Base-by-base conservation (phyloP, 441 rosid species). In the Manihot esculenta region DNA sequence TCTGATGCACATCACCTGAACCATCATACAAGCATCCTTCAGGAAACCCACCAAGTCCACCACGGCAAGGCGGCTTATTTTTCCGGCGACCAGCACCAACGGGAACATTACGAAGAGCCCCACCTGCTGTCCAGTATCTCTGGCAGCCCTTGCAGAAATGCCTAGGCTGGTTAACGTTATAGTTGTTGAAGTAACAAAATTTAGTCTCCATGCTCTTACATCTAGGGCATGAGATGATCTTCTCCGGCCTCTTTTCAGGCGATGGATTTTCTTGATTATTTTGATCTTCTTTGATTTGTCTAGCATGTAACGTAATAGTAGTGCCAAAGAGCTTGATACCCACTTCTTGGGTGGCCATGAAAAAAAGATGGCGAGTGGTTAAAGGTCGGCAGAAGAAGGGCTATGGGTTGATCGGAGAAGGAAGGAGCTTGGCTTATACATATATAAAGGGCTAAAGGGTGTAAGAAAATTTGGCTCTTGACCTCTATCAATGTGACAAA, bases 91-190 rank as follows among this genome's bases (percentile, higher is more conserved):
- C 98, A 10, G 98, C 96, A 0, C 97, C 97, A 0, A 93, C 85
- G 0, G 98, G 98, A 49, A 93, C 98, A 71, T 93, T 91, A 49
- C 98, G 84, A 27, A 93, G 96, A 68, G 92, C 94, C 15, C 98
- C 98, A n/a, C 98, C 98, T 0, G 96, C 96, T 0, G 98, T 93
- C 98, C 98, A 93, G 75, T 93, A 93, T 75, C 98, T 84, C 74
- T 93, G 98, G 75, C 98, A 93, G 64, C 97, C 96, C 81, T 82
- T 89, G 64, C 98, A 93, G 78, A 91, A 93, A 72, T 93, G 96
- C 59, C 98, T 75, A 12, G 98, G 98, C 79, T 91, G 98, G 74
- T 93, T 93, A 57, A 93, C 96, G 81, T 93, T 93, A 85, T 93
- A 93, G 68, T 93, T 93, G 67, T 91, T 93, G 82, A 93, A 93